Evolutionary conservation across 2,329 filamentous ascomycete species (phyloP).

Genomic region (Aspergillus texensis): DNA sequence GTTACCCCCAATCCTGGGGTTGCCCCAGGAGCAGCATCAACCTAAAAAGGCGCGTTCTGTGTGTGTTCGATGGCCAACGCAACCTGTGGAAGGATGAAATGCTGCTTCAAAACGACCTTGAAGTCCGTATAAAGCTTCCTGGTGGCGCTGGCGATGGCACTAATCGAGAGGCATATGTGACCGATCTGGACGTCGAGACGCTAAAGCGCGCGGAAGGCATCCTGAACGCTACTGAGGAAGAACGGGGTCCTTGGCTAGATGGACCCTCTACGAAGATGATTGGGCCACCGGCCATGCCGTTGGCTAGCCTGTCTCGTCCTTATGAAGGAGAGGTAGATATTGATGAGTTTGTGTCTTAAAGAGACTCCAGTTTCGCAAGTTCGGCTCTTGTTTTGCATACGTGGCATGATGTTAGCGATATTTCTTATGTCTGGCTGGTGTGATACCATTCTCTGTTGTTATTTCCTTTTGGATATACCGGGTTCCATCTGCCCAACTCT

Average conservation of each 20-base stretch:
- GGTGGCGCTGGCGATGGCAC: constrained; percentile 80
- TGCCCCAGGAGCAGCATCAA: constrained; percentile 92
- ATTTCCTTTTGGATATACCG: constrained; percentile 5
- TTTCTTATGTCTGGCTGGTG: constrained; percentile 17
- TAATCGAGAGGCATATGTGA: constrained; percentile 80
- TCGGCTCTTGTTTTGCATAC: constrained; percentile 25
- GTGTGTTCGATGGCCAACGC: constrained; percentile 85
- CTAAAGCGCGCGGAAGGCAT: constrained; percentile 85
- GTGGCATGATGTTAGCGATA: constrained; percentile 22
- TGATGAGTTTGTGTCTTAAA: constrained; percentile 36
- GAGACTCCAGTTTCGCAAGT: constrained; percentile 7
- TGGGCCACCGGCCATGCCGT: constrained; percentile 35
- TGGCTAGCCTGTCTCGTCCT: constrained; percentile 32
- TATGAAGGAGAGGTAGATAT: constrained; percentile 38
- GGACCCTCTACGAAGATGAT: constrained; percentile 33
- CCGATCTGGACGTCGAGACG: constrained; percentile 90
- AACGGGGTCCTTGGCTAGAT: constrained; percentile 79
- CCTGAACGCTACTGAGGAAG: constrained; percentile 75
- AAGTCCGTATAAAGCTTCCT: constrained; percentile 81
- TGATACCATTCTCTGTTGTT: constrained; percentile 24
- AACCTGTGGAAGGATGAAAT: constrained; percentile 97
- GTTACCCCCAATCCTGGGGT: constrained; percentile 93
- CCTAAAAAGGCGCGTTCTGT: constrained; percentile 95
- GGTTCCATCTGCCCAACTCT: neutral
- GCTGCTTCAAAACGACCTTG: constrained; percentile 95